Conservation (phyloP, 129 eudicot genomes). For the Centaurea solstitialis region DNA sequence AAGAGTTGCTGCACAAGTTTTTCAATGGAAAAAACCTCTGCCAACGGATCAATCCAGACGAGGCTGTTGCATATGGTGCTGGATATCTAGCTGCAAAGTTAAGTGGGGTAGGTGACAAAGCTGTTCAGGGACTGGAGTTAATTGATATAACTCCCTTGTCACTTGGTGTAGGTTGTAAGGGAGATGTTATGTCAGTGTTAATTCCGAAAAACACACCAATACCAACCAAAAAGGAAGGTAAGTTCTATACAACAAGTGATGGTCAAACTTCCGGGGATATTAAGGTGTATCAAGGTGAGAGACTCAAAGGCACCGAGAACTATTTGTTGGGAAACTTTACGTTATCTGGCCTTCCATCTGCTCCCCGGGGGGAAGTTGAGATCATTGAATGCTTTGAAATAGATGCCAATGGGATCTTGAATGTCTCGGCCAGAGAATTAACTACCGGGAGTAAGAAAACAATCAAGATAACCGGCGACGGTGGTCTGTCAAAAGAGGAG, state of each 20-base stretch:
- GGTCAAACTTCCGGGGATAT: not conserved
- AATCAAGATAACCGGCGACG: not conserved
- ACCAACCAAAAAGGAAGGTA: constrained; percentile 14
- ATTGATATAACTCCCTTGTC: constrained; percentile 25
- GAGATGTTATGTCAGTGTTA: constrained; percentile 6
- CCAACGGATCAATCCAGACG: constrained; percentile 28
- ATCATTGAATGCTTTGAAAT: constrained; percentile 4
- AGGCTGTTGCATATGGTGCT: constrained; percentile 34
- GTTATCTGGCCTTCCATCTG: constrained; percentile 21
- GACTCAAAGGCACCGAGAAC: constrained; percentile 7
- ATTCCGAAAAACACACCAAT: constrained; percentile 26
- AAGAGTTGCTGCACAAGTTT: constrained; percentile 21
- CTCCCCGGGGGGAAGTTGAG: constrained; percentile 1
- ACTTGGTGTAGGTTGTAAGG: constrained; percentile 8
- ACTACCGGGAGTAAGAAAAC: not conserved
- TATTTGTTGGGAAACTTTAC: constrained; percentile 4
- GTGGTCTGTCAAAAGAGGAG: not conserved
- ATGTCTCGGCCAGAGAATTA: not conserved
- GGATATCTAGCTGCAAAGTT: constrained; percentile 24
- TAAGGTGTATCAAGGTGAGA: constrained; percentile 29
- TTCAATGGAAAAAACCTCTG: constrained; percentile 15
- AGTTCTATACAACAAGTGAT: not conserved
- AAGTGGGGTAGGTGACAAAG: constrained; percentile 20
- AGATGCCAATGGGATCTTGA: constrained; percentile 17
- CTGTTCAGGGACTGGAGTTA: constrained; percentile 22